Evolutionary conservation across 345 rosid species (phyloP).

Genomic region (Eucalyptus sp.): DNA sequence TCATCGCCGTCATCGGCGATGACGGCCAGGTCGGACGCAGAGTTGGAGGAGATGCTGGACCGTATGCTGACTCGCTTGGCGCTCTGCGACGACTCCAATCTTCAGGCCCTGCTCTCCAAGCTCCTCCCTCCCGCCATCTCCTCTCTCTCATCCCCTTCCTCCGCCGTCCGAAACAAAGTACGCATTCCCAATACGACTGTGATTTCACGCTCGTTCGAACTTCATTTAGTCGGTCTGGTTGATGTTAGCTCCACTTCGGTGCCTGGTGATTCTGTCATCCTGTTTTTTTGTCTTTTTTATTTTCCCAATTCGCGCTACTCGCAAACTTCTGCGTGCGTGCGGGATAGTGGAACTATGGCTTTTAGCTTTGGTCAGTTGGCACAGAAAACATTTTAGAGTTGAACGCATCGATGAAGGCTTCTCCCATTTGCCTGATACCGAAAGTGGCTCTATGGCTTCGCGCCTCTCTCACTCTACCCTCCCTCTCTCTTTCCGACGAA

Average conservation of each 20-base stretch:
- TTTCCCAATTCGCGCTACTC: not conserved
- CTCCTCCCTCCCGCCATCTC: conserved; percentile 75
- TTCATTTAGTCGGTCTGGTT: not conserved
- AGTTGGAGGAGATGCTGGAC: conserved; percentile 76
- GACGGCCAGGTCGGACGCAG: conserved; percentile 44
- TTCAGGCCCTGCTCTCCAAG: conserved; percentile 53
- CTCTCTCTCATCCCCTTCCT: conserved; percentile 56
- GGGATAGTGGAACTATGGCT: not conserved
- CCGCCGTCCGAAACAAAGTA: conserved; percentile 69
- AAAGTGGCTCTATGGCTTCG: too few species aligned
- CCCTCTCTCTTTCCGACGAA: too few species aligned
- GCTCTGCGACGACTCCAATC: conserved; percentile 78
- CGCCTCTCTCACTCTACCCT: too few species aligned
- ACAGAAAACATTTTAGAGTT: not conserved
- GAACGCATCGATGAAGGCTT: not conserved
- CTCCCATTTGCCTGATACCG: not conserved
- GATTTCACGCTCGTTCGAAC: not conserved
- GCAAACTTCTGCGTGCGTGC: not conserved
- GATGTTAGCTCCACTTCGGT: not conserved
- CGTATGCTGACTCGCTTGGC: conserved; percentile 88
- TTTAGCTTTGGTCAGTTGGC: not conserved
- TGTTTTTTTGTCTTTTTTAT: too few species aligned
- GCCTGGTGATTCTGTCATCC: not conserved
- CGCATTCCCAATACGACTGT: not conserved
- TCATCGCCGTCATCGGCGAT: conserved; percentile 20